Percentiles rank a stretch among this genome's conserved stretches.
phyloP scores from a whole-genome alignment of 805 yeast species.

The Pichia gijzeniarum region DNA sequence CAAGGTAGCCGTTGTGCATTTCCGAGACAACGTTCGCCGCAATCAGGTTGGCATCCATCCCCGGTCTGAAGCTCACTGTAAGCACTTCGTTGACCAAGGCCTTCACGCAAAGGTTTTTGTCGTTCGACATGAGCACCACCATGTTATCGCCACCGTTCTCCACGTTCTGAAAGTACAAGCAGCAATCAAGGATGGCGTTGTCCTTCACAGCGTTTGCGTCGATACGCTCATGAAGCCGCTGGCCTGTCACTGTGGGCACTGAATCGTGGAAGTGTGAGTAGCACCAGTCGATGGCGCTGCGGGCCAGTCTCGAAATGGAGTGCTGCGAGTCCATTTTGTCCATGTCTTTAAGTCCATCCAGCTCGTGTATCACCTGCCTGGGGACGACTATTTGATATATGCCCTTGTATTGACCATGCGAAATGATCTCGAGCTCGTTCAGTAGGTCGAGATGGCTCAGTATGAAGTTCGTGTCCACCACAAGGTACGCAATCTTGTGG shows the following conservation, averaged over 20 bases:
- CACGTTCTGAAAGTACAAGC: conserved; percentile 47
- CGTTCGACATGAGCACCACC: conserved; percentile 71
- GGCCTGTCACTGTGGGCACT: conserved; percentile 54
- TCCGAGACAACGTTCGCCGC: conserved; percentile 37
- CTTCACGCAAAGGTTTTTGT: conserved; percentile 73
- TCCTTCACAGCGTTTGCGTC: conserved; percentile 49
- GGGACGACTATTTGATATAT: conserved; percentile 55
- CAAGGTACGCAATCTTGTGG: conserved; percentile 30
- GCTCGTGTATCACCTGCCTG: conserved; percentile 58
- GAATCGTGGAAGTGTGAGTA: conserved; percentile 49
- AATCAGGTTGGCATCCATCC: conserved; percentile 40
- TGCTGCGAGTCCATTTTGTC: conserved; percentile 5
- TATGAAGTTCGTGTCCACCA: conserved; percentile 80
- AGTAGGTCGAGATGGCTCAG: conserved; percentile 59
- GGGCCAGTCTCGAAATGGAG: conserved; percentile 37
- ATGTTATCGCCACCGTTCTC: conserved; percentile 29
- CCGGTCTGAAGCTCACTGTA: conserved; percentile 50
- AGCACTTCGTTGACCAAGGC: conserved; percentile 61
- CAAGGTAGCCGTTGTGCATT: background rate
- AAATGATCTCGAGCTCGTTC: conserved; percentile 38
- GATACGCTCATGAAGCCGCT: conserved; percentile 48
- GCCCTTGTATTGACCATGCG: conserved; percentile 38
- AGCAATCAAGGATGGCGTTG: conserved; percentile 83
- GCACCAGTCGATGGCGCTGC: conserved; percentile 77
- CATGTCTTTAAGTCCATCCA: conserved; percentile 73